Base-by-base conservation (phyloP, 352 stramenopile species). In the Halophytophthora polymorphica region DNA sequence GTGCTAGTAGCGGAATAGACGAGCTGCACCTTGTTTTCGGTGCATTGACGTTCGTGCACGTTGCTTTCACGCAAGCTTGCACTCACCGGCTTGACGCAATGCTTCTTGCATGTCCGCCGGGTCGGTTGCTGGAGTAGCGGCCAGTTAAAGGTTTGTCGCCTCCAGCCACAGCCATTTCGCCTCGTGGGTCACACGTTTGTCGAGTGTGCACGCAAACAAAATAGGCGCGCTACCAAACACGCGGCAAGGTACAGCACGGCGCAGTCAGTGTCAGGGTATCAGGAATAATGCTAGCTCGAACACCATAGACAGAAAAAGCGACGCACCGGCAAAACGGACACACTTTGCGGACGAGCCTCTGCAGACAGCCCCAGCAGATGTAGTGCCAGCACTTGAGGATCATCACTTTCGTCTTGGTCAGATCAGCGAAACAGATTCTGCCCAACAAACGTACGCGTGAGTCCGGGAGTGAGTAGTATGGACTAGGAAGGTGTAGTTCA, bases 331-430 rank as follows among this genome's bases (percentile, higher is more conserved):
- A 71, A 37, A 56, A 71, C 29, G 58, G 63, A 34, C 63, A 71
- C 45, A 61, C 45, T 51, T 38, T 50, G 40, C 50, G 58, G 18
- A 41, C 29, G 15, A 71, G 31, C 22, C 58, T 45, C n/a, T 19
- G 45, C 17, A 71, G 44, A 39, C 63, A 71, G 14, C 48, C 33
- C 11, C 37, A 53, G 41, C 63, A 71, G 23, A 67, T 53, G 37
- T 68, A 71, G 39, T 68, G 63, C 15, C 46, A 50, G 8, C 63
- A 68, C 50, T 71, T 66, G 21, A 71, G 35, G 13, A 71, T 37
- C 47, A 60, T 62, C 15, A 71, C 43, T 13, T 45, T 48, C 8
- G 12, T 23, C 45, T 41, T 51, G 19, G 29, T 50, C 21, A 35
- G 23, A 49, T 22, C 12, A 36, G 29, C 12, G 17, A 7, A 3